Conservation (phyloP, 352 stramenopile genomes). For the Globisporangium cystogenes region DNA sequence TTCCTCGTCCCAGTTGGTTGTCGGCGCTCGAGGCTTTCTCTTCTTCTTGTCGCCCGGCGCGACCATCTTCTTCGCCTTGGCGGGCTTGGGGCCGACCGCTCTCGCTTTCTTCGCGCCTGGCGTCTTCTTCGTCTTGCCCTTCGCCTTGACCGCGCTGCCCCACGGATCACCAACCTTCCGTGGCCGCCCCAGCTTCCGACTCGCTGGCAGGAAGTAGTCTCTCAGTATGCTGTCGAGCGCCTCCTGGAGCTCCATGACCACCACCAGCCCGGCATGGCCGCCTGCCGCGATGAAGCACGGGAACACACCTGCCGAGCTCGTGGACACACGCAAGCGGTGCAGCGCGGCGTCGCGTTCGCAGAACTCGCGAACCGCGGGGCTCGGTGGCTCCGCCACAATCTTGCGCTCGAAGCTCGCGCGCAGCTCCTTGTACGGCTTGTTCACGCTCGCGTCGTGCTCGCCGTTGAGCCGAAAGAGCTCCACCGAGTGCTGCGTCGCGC, state of each 20-base stretch:
- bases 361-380: slow-evolving; percentile 49
- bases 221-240: slow-evolving; percentile 46
- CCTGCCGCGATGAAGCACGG: slow-evolving; percentile 61
- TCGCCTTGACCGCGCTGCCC: background rate
- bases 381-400: slow-evolving; percentile 38
- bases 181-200: slow-evolving; percentile 48
- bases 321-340: slow-evolving; percentile 60
- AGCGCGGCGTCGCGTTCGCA: slow-evolving; percentile 71
- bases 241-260: slow-evolving; percentile 66
- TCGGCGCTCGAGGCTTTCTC: background rate
- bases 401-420: slow-evolving; percentile 41
- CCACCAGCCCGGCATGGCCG: slow-evolving; percentile 66
- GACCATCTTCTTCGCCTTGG: slow-evolving; percentile 26
- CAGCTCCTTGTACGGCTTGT: slow-evolving; percentile 54
- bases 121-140: slow-evolving; percentile 19
- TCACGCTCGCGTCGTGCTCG: slow-evolving; percentile 41
- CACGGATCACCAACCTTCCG: slow-evolving; percentile 3
- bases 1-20: background rate
- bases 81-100: slow-evolving; percentile 18
- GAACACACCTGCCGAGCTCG: slow-evolving; percentile 26
- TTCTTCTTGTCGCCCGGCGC: slow-evolving; percentile 14
- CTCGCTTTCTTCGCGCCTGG: slow-evolving; percentile 16
- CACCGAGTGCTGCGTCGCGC: slow-evolving; percentile 53
- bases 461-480: slow-evolving; percentile 64
- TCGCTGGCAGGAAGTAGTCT: slow-evolving; percentile 42